Evolutionary conservation across 2,329 filamentous ascomycete species (phyloP), one percentile per base, ranked within the genome.

Genomic region (Aspergillus sp.): DNA sequence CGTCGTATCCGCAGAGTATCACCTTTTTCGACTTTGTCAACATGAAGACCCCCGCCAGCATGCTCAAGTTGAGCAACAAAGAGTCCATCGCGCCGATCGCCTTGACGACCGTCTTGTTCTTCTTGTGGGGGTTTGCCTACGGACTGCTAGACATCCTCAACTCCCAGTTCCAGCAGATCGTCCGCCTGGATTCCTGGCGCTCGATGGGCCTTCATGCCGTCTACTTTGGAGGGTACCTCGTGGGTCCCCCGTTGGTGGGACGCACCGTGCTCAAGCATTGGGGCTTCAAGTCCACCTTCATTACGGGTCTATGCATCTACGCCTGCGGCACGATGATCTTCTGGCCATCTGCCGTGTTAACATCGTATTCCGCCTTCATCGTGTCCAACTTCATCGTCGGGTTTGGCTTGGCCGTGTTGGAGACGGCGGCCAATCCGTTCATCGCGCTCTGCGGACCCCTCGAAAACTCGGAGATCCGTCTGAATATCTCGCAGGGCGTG

Each of bases 51-150:
- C 76, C 76, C 36, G 82, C 82, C 61, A 84, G 81, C 57, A 81
- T 86, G 71, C 76, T 85, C 2, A 76, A 83, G 14, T 69, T 85
- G 65, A 82, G 73, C 29, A 82, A 79, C 54, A 72, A 74, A 48
- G 81, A 86, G 58, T 84, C 81, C 0, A 63, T 85, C 9, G 79
- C 81, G 34, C 82, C 83, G 0, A 76, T 83, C 19, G 72, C 79
- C 2, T 58, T 90, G 57, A 90, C 95, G 19, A 89, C 88, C 1
- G 81, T 92, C 5, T 76, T 96, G 0, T 96, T 96, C 72, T 85
- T 96, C 58, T 76, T 96, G 2, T 96, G 91, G 91, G 92, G 92
- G 0, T 88, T 96, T 53, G 91, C 91, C 0, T 96, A 96, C 62
- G 92, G 92, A 0, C 80, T 96, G 2, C 77, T 96, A 5, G 91